Evolutionary conservation across 495 filamentous ascomycete genomes (phyloP).

Genomic region (Platismatia glauca): DNA sequence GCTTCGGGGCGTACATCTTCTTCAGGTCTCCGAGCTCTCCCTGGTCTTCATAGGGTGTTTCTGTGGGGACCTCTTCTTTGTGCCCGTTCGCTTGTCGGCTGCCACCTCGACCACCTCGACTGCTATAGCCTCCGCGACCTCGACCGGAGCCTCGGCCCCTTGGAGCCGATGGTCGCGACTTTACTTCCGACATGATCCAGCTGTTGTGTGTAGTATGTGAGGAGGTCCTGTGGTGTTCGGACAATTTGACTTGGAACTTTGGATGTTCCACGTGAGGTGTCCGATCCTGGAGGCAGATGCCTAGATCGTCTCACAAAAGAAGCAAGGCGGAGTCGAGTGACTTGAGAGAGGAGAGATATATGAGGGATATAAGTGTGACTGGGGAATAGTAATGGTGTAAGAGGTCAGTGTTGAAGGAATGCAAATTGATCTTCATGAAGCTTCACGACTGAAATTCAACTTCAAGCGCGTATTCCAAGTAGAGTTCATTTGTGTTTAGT

Average conservation of each 20-base stretch:
- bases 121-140: conserved; percentile 70
- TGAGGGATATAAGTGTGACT: not conserved
- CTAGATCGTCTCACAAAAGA: not conserved
- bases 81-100: conserved; percentile 65
- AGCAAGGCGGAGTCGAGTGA: not conserved
- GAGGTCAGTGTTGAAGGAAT: not conserved
- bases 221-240: conserved; percentile 7
- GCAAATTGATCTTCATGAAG: not conserved
- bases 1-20: conserved; percentile 67
- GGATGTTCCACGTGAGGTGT: conserved; percentile 21
- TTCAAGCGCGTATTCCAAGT: conserved; percentile 13
- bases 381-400: not conserved
- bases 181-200: conserved; percentile 78
- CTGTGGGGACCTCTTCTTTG: conserved; percentile 37
- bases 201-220: conserved; percentile 22
- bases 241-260: conserved; percentile 14
- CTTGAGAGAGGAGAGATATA: not conserved
- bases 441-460: conserved; percentile 13
- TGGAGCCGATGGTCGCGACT: conserved; percentile 63
- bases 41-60: conserved; percentile 66
- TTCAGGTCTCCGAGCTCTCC: conserved; percentile 87
- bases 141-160: conserved; percentile 75
- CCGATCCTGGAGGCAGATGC: conserved; percentile 16
- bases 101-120: conserved; percentile 59
- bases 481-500: conserved; percentile 3